phyloP scores from a whole-genome alignment of 73 alveolate species.

The Vitrella brassicaformis region DNA sequence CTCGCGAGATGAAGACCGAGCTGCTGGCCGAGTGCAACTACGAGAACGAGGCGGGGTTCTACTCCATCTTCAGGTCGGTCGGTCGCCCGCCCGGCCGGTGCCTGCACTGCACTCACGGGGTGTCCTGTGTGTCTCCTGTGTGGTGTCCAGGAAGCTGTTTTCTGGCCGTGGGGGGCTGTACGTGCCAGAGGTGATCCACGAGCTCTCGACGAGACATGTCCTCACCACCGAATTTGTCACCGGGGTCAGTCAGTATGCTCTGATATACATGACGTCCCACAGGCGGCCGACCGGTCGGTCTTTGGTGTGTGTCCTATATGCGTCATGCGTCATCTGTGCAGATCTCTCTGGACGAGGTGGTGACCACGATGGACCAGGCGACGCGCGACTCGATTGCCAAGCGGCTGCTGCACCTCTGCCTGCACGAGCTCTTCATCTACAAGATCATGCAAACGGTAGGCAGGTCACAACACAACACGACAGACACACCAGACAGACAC shows the following conservation, averaged over 20 bases:
- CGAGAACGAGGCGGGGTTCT: slow-evolving; percentile 42
- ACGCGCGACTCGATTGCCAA: slow-evolving; percentile 48
- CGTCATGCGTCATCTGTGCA: slow-evolving; percentile 13
- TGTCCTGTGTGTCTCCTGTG: no score
- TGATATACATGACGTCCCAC: no score
- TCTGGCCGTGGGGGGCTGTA: slow-evolving; percentile 4
- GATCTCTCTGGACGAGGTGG: slow-evolving; percentile 30
- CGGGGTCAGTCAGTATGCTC: no score
- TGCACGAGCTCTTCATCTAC: slow-evolving; percentile 56
- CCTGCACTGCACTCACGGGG: no score
- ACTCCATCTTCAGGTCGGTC: no score
- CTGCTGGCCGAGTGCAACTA: slow-evolving; percentile 54
- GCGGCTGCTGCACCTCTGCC: slow-evolving; percentile 39
- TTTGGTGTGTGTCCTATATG: no score
- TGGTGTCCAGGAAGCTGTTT: slow-evolving; percentile 29
- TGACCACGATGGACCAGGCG: no score
- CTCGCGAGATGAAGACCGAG: slow-evolving; percentile 42
- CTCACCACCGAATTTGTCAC: slow-evolving; percentile 50
- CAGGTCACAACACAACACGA: no score
- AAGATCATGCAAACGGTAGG: slow-evolving; percentile 63
- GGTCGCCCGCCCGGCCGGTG: no score
- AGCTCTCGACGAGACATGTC: slow-evolving; percentile 40
- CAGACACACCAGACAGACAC: no score
- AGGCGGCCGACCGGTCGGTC: no score
- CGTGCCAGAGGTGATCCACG: slow-evolving; percentile 46